Percentiles rank a stretch among this genome's conserved stretches.
These are phyloP conservation scores for Sorghum bicolor DNA, from an alignment of 176 grass and related monocot species.

Conservation along the genomic window Sorghum_bicolor_NCBIv3 NC_012879.2:59997001-59997500, in stretches of 20 bases:
- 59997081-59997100: background rate
- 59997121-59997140: background rate
- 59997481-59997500: no score
- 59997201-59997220: slow-evolving; percentile 50
- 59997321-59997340: slow-evolving; percentile 36
- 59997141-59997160: slow-evolving; percentile 1
- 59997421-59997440: no score
- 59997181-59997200: background rate
- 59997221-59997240: slow-evolving; percentile 83
- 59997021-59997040: slow-evolving; percentile 95
- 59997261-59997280: slow-evolving; percentile 95
- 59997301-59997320: slow-evolving; percentile 35
- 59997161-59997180: slow-evolving; percentile 18
- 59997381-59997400: slow-evolving; percentile 52
- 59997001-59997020: slow-evolving; percentile 80
- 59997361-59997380: slow-evolving; percentile 34
- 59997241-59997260: slow-evolving; percentile 84
- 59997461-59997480: no score
- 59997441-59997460: no score
- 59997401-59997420: no score
- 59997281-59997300: slow-evolving; percentile 78
- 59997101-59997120: slow-evolving; percentile 13
- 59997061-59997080: slow-evolving; percentile 13
- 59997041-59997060: slow-evolving; percentile 44
- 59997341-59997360: background rate